Percentiles rank a stretch among this genome's conserved stretches.
Evolutionary conservation across 257 asterid species (phyloP).

Genomic region (Anisodus acutangulus): DNA sequence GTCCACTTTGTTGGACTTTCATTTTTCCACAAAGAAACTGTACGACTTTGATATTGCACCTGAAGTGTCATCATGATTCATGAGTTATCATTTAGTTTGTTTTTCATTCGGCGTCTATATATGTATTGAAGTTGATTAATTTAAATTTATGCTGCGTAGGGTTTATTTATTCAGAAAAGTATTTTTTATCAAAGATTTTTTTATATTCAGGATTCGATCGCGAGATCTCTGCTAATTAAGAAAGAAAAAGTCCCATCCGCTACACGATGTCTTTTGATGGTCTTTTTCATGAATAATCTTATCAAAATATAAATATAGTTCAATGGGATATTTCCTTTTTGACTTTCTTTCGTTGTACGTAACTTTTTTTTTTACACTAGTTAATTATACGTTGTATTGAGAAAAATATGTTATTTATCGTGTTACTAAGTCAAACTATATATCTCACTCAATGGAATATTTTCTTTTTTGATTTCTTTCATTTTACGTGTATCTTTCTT

Average conservation of each 20-base stretch:
- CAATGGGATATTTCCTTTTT: neutral
- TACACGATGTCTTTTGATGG: too few species aligned
- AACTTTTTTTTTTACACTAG: neutral
- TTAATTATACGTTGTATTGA: neutral
- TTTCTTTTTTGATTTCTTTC: too few species aligned
- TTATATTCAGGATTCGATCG: too few species aligned
- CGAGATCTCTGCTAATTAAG: too few species aligned
- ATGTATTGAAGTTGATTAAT: too few species aligned
- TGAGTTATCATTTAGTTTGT: neutral
- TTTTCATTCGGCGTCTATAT: too few species aligned
- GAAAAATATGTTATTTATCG: neutral
- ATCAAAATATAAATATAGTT: neutral
- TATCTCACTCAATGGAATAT: too few species aligned
- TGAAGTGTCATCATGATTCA: conserved; percentile 7
- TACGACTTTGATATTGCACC: neutral
- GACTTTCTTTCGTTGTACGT: neutral
- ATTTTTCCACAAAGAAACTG: neutral
- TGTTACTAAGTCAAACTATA: neutral
- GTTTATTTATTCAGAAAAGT: too few species aligned
- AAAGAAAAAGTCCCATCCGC: too few species aligned
- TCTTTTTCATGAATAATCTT: neutral
- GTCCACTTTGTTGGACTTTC: conserved; percentile 8
- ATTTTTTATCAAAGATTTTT: too few species aligned
- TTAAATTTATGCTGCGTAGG: too few species aligned
- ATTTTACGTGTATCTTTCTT: too few species aligned